phyloP scores from a whole-genome alignment of 306 rosid genomes.

The Ochetophila trinervis region DNA sequence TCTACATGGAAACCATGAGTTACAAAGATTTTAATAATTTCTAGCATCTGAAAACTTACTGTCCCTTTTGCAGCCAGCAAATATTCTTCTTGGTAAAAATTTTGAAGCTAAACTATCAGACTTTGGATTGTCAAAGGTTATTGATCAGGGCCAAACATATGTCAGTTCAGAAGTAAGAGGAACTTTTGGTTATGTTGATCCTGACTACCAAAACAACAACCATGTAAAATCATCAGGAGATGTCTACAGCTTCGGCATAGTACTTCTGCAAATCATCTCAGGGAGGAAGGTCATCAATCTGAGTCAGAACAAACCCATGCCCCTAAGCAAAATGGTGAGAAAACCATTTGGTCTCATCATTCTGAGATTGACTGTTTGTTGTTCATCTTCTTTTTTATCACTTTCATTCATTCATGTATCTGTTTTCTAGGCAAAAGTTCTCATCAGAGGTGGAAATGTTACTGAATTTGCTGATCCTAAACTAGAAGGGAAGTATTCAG shows the following conservation, averaged over 20 bases:
- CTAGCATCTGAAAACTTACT: background rate
- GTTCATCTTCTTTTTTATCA: background rate
- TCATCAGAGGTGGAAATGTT: conserved; percentile 33
- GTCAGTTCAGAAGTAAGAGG: conserved; percentile 68
- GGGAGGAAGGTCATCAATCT: conserved; percentile 54
- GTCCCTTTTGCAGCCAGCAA: conserved; percentile 49
- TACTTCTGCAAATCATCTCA: conserved; percentile 62
- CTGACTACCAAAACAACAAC: conserved; percentile 50
- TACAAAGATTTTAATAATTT: background rate
- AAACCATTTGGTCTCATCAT: background rate
- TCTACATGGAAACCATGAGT: too few species aligned
- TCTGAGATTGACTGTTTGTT: background rate
- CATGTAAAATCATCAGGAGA: conserved; percentile 53
- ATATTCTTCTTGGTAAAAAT: conserved; percentile 58
- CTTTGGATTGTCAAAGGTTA: conserved; percentile 58
- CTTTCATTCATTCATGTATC: conserved; percentile 5
- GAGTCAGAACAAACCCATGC: conserved; percentile 53
- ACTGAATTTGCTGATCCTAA: conserved; percentile 55
- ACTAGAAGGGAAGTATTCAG: conserved; percentile 44
- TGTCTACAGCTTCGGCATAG: conserved; percentile 61
- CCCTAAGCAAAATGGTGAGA: conserved; percentile 49
- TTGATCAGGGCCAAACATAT: conserved; percentile 44
- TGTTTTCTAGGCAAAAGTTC: conserved; percentile 36
- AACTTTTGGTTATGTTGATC: conserved; percentile 66
- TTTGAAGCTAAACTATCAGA: conserved; percentile 66